A percentile compares a stretch with the other conserved stretches of the same genome.
phyloP scores from a whole-genome alignment of 345 rosid species.

The Rhodamnia argentea region DNA sequence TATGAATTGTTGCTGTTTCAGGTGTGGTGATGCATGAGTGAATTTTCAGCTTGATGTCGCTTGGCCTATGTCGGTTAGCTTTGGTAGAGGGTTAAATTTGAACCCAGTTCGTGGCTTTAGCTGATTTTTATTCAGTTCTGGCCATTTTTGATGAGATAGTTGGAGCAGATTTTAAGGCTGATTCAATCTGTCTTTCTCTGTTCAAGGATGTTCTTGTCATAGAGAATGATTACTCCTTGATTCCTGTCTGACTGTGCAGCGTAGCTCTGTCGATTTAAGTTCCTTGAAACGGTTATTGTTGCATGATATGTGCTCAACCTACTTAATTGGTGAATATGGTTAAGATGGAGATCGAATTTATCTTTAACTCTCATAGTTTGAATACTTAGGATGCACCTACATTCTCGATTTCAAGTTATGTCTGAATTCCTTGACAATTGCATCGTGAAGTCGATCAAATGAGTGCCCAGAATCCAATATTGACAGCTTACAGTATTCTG shows the following conservation, averaged over 20 bases:
- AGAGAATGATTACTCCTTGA: not conserved
- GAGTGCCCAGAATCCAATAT: not conserved
- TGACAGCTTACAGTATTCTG: not conserved
- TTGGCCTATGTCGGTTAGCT: not conserved
- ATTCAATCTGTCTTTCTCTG: not conserved
- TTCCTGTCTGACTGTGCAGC: not conserved
- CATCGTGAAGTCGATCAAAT: not conserved
- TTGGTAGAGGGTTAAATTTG: not conserved
- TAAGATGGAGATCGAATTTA: not conserved
- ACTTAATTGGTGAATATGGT: not conserved
- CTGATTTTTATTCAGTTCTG: not conserved
- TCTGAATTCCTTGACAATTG: not conserved
- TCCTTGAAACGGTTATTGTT: not conserved
- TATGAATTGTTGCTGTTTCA: fast-evolving
- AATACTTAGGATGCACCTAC: not conserved
- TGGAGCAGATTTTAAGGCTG: not conserved
- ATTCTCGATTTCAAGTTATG: not conserved
- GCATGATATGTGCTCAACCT: not conserved
- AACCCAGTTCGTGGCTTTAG: not conserved
- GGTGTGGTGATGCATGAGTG: not conserved
- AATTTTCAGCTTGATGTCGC: not conserved
- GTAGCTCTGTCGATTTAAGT: not conserved
- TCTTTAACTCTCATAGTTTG: not conserved
- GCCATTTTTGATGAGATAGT: not conserved
- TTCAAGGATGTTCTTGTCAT: not conserved